Conservation (phyloP, 2,329 filamentous ascomycete genomes). For the Emydomyces testavorans region DNA sequence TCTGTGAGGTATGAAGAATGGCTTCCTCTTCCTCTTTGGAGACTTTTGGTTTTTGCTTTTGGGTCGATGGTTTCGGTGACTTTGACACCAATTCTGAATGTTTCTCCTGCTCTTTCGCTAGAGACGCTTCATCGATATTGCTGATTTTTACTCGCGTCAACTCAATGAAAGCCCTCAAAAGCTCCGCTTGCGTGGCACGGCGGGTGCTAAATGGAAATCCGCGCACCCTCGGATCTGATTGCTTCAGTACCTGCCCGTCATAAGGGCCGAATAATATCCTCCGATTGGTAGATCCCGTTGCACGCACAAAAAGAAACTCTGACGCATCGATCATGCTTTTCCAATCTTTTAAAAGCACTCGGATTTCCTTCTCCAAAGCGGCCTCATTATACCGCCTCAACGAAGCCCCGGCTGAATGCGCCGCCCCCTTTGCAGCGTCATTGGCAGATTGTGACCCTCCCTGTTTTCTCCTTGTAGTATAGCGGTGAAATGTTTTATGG, state of each 20-base stretch:
- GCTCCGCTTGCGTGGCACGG: slow-evolving; percentile 80
- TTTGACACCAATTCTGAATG: slow-evolving; percentile 32
- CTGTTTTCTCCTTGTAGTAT: slow-evolving; percentile 91
- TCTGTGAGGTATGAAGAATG: slow-evolving; percentile 72
- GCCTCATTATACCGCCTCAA: slow-evolving; percentile 90
- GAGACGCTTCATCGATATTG: slow-evolving; percentile 57
- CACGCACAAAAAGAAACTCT: slow-evolving; percentile 77
- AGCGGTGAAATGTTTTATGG: slow-evolving; percentile 95
- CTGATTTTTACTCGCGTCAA: slow-evolving; percentile 79
- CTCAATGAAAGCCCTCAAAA: slow-evolving; percentile 90
- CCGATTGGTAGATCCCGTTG: slow-evolving; percentile 75
- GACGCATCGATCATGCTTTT: slow-evolving; percentile 71
- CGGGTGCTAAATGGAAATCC: slow-evolving; percentile 90
- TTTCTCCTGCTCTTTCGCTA: slow-evolving; percentile 42
- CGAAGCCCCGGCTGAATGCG: slow-evolving; percentile 84
- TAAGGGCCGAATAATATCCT: slow-evolving; percentile 84
- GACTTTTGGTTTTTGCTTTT: slow-evolving; percentile 45
- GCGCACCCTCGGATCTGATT: slow-evolving; percentile 67
- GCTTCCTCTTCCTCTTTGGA: slow-evolving; percentile 76
- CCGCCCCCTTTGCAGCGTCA: slow-evolving; percentile 84
- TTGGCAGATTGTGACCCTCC: slow-evolving; percentile 90
- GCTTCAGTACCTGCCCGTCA: slow-evolving; percentile 69
- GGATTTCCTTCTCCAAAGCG: slow-evolving; percentile 77
- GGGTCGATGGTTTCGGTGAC: slow-evolving; percentile 27
- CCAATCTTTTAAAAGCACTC: slow-evolving; percentile 72